Conservation (phyloP, 352 stramenopile species). For the Phytophthora pseudosyringae region DNA sequence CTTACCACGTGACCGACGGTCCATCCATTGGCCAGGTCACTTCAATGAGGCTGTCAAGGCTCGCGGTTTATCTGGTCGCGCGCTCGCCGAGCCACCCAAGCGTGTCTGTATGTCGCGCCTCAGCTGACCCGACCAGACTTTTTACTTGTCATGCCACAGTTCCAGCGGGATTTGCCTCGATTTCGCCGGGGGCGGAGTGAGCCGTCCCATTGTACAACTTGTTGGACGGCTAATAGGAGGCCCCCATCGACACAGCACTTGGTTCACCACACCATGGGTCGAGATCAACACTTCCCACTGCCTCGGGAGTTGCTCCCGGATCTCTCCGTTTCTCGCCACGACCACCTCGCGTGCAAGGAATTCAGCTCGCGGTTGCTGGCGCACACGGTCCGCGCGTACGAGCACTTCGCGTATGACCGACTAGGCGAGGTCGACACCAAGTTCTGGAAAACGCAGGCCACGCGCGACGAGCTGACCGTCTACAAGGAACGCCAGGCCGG, state of each 20-base stretch:
- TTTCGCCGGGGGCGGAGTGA: background rate
- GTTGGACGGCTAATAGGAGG: conserved; percentile 4
- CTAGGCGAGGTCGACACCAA: conserved; percentile 35
- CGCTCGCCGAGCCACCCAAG: conserved; percentile 10
- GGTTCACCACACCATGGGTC: conserved; percentile 41
- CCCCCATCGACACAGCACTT: conserved; percentile 17
- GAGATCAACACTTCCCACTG: conserved; percentile 50
- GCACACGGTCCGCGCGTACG: conserved; percentile 49
- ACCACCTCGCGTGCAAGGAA: conserved; percentile 44
- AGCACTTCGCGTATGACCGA: conserved; percentile 39
- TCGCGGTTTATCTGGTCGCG: conserved; percentile 18
- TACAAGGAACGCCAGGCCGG: conserved; percentile 40
- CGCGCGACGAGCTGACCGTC: conserved; percentile 37
- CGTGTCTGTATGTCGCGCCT: conserved; percentile 14
- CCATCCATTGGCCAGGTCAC: conserved; percentile 14
- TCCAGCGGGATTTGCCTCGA: conserved; percentile 21
- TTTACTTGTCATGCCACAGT: conserved; percentile 11
- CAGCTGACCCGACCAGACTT: conserved; percentile 28
- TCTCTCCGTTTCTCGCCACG: conserved; percentile 32
- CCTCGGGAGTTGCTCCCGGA: conserved; percentile 44
- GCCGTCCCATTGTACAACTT: conserved; percentile 29
- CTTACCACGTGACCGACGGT: background rate
- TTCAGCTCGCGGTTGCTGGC: conserved; percentile 42
- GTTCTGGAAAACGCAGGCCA: conserved; percentile 50
- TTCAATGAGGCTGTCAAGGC: conserved; percentile 1